Evolutionary conservation across 176 grass and related monocot species (phyloP).

Genomic region (Triticum monococcum): DNA sequence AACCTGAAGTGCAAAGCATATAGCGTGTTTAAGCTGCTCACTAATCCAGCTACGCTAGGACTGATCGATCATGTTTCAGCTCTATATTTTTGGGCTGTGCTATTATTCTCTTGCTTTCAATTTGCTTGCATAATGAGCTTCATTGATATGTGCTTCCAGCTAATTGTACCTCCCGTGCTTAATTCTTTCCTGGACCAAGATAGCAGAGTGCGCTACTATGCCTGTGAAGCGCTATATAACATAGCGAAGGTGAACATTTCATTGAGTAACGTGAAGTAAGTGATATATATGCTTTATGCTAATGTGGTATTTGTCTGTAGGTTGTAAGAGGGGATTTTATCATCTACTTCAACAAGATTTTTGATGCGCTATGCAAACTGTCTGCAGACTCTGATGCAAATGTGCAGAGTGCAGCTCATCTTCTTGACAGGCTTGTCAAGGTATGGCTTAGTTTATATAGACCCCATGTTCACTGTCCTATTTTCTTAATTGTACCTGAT

Average conservation of each 20-base stretch:
- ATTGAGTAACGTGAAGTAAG: not conserved
- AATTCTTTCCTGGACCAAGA: constrained; percentile 80
- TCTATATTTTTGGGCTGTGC: not conserved
- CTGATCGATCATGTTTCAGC: constrained; percentile 11
- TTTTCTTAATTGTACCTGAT: constrained; percentile 28
- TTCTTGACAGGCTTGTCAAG: constrained; percentile 98
- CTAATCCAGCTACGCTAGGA: not conserved
- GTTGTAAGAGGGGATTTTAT: constrained; percentile 99
- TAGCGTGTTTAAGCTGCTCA: not conserved
- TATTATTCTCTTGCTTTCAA: constrained; percentile 15
- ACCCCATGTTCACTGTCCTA: not conserved
- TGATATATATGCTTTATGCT: not conserved
- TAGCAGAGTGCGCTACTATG: constrained; percentile 98
- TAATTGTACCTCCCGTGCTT: constrained; percentile 90
- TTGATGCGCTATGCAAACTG: constrained; percentile 94
- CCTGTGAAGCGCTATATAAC: constrained; percentile 99
- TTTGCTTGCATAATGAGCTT: constrained; percentile 34
- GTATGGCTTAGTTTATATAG: constrained; percentile 37
- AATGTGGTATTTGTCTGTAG: constrained; percentile 40
- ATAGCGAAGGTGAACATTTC: constrained; percentile 89
- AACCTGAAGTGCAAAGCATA: not conserved
- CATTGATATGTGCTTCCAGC: constrained; percentile 38
- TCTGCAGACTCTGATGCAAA: constrained; percentile 96
- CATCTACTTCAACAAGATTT: constrained; percentile 95
- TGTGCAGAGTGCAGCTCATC: constrained; percentile 99